Evolutionary conservation across 208 protist species (phyloP).

Genomic region (Wallacemonas sp.): DNA sequence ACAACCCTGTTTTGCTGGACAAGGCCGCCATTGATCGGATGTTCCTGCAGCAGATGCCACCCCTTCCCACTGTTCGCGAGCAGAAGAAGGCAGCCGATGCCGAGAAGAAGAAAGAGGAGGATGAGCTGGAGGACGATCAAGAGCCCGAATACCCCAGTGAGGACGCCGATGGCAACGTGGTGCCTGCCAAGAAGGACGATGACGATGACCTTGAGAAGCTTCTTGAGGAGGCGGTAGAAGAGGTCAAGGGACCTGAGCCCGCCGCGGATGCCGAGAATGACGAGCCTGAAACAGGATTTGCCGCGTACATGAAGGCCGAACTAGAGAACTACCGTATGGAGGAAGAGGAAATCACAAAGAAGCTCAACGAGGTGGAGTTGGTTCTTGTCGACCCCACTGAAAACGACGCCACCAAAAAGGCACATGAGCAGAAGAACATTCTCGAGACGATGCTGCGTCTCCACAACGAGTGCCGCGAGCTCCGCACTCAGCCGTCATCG

Average conservation of each 20-base stretch:
- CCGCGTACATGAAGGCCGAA: constrained; percentile 69
- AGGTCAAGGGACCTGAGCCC: constrained; percentile 37
- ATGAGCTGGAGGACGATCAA: constrained; percentile 29
- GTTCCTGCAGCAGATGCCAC: constrained; percentile 65
- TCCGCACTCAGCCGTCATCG: constrained; percentile 58
- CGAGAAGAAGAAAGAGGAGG: constrained; percentile 22
- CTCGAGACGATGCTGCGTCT: constrained; percentile 75
- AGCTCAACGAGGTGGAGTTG: constrained; percentile 48
- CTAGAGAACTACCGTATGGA: constrained; percentile 72
- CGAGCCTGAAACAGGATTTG: constrained; percentile 22
- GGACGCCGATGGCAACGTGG: constrained; percentile 1
- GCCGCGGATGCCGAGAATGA: constrained; percentile 16
- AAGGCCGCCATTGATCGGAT: constrained; percentile 61
- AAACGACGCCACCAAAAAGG: constrained; percentile 34
- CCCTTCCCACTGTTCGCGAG: constrained; percentile 36
- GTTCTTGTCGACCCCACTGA: constrained; percentile 29
- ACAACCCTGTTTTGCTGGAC: constrained; percentile 58
- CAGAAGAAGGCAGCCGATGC: constrained; percentile 6
- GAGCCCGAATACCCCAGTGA: constrained; percentile 31
- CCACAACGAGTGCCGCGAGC: constrained; percentile 64
- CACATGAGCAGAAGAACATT: constrained; percentile 50
- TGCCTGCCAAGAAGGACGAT: constrained; percentile 17
- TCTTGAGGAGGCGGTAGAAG: constrained; percentile 76
- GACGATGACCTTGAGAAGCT: constrained; percentile 77
- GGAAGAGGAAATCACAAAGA: constrained; percentile 67